phyloP scores from a whole-genome alignment of 2,329 filamentous ascomycete species.

The Mycogone perniciosa region DNA sequence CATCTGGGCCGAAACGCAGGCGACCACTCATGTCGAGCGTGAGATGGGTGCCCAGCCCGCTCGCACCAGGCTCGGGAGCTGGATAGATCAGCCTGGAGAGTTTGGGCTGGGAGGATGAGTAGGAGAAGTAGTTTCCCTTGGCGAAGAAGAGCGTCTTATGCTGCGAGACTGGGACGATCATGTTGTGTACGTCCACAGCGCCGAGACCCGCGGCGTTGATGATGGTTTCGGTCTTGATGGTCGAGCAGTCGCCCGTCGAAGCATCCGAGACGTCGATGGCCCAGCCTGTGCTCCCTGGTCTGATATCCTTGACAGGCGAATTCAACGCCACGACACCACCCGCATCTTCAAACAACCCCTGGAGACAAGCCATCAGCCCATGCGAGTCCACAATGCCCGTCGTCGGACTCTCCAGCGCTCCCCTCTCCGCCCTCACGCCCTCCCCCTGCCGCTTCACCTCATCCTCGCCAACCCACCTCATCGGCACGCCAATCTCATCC shows the following conservation, averaged over 20 bases:
- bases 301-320: constrained; percentile 57
- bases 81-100: constrained; percentile 79
- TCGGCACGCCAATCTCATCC: constrained; percentile 52
- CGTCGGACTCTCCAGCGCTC: constrained; percentile 73
- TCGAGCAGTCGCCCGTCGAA: constrained; percentile 39
- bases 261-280: constrained; percentile 50
- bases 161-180: constrained; percentile 57
- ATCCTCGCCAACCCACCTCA: constrained; percentile 57
- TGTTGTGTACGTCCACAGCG: constrained; percentile 72
- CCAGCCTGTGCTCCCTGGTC: constrained; percentile 59
- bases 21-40: constrained; percentile 82
- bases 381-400: constrained; percentile 93
- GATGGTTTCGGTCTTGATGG: constrained; percentile 67
- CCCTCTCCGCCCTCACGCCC: constrained; percentile 62
- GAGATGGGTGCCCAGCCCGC: constrained; percentile 84
- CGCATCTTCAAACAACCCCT: constrained; percentile 67
- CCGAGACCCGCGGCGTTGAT: constrained; percentile 82
- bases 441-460: constrained; percentile 66
- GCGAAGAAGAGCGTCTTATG: constrained; percentile 67
- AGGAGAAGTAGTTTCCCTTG: constrained; percentile 94
- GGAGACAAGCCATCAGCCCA: constrained; percentile 72
- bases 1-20: constrained; percentile 87
- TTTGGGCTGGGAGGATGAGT: constrained; percentile 55
- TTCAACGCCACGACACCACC: constrained; percentile 70
- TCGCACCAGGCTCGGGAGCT: constrained; percentile 72